phyloP scores from a whole-genome alignment of 805 yeast genomes.

The Saturnispora zaruensis region DNA sequence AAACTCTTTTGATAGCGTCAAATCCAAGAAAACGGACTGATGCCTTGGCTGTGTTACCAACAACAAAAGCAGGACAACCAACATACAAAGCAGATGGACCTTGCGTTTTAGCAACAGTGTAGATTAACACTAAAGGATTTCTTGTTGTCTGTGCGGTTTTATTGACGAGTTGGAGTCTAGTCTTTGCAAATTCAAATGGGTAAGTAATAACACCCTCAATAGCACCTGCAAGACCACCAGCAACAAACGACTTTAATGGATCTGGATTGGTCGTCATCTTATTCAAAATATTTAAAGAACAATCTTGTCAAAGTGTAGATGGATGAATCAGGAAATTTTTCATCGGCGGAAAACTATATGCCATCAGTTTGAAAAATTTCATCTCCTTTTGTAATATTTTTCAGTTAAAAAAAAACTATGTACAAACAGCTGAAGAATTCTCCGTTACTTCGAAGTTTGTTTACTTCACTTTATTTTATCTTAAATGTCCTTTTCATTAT shows the following conservation, averaged over 20 bases:
- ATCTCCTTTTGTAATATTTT: not conserved
- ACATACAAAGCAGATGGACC: conserved; percentile 77
- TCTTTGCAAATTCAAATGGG: conserved; percentile 96
- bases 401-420: not conserved
- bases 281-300: not conserved
- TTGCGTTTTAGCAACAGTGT: conserved; percentile 64
- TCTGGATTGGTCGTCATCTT: conserved; percentile 33
- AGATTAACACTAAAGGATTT: conserved; percentile 77
- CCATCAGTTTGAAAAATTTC: not conserved
- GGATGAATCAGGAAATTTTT: conserved; percentile 4
- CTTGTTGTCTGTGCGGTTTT: conserved; percentile 52
- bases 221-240: conserved; percentile 97
- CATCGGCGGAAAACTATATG: not conserved
- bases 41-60: conserved; percentile 94
- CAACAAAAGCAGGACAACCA: conserved; percentile 94
- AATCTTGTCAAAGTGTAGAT: not conserved
- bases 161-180: conserved; percentile 76
- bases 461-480: not conserved
- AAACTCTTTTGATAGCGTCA: conserved; percentile 69
- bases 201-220: conserved; percentile 87
- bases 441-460: not conserved
- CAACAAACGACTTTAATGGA: conserved; percentile 75
- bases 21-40: conserved; percentile 92
- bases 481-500: not conserved
- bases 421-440: too few species aligned